A percentile compares a stretch with the other conserved stretches of the same genome.
Conservation (phyloP, 192 early-diverging fungal species). For the Linnemannia schmuckeri region DNA sequence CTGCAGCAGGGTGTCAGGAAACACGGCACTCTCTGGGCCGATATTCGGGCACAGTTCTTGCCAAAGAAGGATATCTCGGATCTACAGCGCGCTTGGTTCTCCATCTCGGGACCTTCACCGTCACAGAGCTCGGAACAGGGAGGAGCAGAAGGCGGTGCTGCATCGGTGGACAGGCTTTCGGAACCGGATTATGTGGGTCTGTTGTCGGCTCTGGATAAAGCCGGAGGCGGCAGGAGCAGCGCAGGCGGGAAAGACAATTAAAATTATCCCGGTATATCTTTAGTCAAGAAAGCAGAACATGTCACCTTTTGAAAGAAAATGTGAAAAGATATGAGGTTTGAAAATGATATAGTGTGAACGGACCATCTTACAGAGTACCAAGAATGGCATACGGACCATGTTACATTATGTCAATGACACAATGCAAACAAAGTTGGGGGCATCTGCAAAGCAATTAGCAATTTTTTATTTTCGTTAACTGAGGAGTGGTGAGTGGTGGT, state of each 20-base stretch:
- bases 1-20: constrained; percentile 44
- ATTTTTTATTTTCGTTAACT: too few species aligned
- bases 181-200: constrained; percentile 34
- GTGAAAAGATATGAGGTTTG: too few species aligned
- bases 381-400: too few species aligned
- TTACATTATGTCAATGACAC: too few species aligned
- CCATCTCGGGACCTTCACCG: constrained; percentile 11
- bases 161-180: constrained; percentile 21
- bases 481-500: too few species aligned
- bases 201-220: constrained; percentile 25
- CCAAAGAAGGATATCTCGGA: constrained; percentile 36
- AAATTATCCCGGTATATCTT: too few species aligned
- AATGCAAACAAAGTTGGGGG: too few species aligned
- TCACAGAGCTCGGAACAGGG: neutral
- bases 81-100: constrained; percentile 27
- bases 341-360: too few species aligned
- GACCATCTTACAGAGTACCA: too few species aligned
- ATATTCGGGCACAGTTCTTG: constrained; percentile 45
- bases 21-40: constrained; percentile 36
- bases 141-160: neutral
- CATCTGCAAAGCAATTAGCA: too few species aligned
- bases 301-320: too few species aligned
- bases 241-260: neutral
- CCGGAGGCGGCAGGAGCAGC: neutral
- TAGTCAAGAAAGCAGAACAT: too few species aligned